These are phyloP conservation scores for Zygoascus flipseniorum DNA, from an alignment of 805 yeast species.

Conservation along the genomic window DNA sequence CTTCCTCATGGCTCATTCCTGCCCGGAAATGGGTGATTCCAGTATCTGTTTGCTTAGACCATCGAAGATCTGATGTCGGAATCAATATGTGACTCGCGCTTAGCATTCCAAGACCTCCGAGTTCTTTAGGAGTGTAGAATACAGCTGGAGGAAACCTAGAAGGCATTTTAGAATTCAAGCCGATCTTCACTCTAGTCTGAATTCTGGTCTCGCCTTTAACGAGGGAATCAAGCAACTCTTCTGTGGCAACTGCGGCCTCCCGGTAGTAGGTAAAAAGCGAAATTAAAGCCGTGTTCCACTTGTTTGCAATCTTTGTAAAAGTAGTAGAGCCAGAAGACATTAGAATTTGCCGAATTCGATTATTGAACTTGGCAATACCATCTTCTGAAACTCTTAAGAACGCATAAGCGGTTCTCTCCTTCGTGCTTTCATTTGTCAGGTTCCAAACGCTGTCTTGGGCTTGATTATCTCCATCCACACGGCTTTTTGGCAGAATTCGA, in stretches of 20 bases:
- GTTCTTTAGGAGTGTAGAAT: conserved; percentile 92
- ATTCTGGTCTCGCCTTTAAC: conserved; percentile 90
- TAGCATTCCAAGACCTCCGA: conserved; percentile 96
- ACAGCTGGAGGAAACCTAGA: conserved; percentile 98
- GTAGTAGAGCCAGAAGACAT: conserved; percentile 96
- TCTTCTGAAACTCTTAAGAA: conserved; percentile 73
- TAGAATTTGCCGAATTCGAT: conserved; percentile 76
- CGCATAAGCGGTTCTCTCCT: conserved; percentile 85
- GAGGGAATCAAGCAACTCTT: conserved; percentile 62
- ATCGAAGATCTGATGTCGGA: conserved; percentile 83
- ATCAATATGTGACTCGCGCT: conserved; percentile 94
- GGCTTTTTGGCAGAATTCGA: conserved; percentile 66
- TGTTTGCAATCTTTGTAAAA: conserved; percentile 85
- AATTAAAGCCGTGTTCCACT: conserved; percentile 90
- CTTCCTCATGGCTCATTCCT: conserved; percentile 75
- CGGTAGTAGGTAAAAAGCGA: conserved; percentile 83
- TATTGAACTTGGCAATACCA: conserved; percentile 72
- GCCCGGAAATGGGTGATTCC: conserved; percentile 92
- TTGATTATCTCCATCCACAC: conserved; percentile 47
- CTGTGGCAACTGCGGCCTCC: conserved; percentile 86
- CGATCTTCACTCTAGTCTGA: conserved; percentile 90
- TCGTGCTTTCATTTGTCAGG: conserved; percentile 56
- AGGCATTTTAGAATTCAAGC: conserved; percentile 97
- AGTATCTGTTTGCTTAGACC: conserved; percentile 90
- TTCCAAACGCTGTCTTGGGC: conserved; percentile 89